Percentiles rank a stretch among this genome's conserved stretches.
Conservation (phyloP, 1,284 basidiomycete species). For the Blastosporella zonata region DNA sequence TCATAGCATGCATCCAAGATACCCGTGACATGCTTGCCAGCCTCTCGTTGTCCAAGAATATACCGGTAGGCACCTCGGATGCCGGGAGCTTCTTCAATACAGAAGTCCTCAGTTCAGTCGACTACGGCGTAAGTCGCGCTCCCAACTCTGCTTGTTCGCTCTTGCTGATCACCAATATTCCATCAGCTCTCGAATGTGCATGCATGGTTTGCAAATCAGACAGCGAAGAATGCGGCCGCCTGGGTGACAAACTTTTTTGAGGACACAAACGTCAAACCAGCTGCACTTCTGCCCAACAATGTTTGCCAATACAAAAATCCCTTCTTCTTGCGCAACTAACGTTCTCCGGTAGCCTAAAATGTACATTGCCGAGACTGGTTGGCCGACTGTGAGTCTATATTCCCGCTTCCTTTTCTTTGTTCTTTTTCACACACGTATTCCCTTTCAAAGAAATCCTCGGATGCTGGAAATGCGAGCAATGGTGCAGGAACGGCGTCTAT, state of each 20-base stretch:
- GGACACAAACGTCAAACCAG: conserved; percentile 55
- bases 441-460: conserved; percentile 53
- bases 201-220: conserved; percentile 16
- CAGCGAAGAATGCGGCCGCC: conserved; percentile 64
- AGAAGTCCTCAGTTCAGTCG: conserved; percentile 62
- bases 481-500: conserved; percentile 68
- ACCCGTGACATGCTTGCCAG: conserved; percentile 52
- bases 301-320: neutral
- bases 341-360: conserved; percentile 49
- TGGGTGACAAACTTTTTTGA: conserved; percentile 49
- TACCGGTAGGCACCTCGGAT: conserved; percentile 87
- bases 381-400: conserved; percentile 68
- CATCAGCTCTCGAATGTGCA: neutral
- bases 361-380: conserved; percentile 91
- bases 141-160: conserved; percentile 7
- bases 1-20: conserved; percentile 69
- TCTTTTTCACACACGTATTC: neutral
- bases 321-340: neutral
- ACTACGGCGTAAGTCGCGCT: conserved; percentile 61
- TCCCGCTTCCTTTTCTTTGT: neutral
- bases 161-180: neutral
- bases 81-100: conserved; percentile 86
- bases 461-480: conserved; percentile 53
- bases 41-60: conserved; percentile 49
- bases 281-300: conserved; percentile 30